Base-by-base conservation (phyloP, 805 yeast species). In the Ogataea pilisensis region DNA sequence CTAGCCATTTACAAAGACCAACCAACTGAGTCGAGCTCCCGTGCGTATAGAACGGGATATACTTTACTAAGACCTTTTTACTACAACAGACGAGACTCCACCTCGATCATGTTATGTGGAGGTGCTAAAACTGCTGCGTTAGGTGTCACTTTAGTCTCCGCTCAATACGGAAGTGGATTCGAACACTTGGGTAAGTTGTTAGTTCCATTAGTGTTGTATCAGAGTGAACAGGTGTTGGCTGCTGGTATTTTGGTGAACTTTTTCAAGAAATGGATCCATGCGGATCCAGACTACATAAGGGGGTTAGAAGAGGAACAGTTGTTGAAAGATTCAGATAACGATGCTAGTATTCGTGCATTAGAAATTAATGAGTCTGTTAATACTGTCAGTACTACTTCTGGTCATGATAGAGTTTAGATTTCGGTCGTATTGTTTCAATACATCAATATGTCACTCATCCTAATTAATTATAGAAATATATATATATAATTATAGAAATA, bases 121-220 rank as follows among this genome's bases (percentile, higher is more conserved):
- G 91, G 95, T 5, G 95, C 96, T 2, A 89, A 88, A 61, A 88
- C 96, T 1, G 96, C 95, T 0, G 96, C 96, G 0, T 68, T 88
- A 38, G 96, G 96, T 28, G 95, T 88, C 4, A 84, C 95, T 1
- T 68, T 88, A 37, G 71, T 84, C n/a, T 71, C 89, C 2, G 48
- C 66, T 0, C 66, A 61, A 42, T 88, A 86, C 58, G 95, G 95
- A 13, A 62, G 75, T 5, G 54, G 71, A 34, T 77, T 75, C 51
- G 68, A 72, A 8, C 68, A 78, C 49, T 64, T 87, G 46, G 96
- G 95, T 14, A 74, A 75, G 38, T 63, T 89, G 31, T 65, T 89
- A 31, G 89, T 86, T 14, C 91, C 96, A 0, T 69, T 89, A 55
- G 96, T 89, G 7, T 66, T 89, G 40, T 89, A 85, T 60, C 96